Base-by-base conservation (phyloP, 441 rosid species). In the Capsella rubella region DNA sequence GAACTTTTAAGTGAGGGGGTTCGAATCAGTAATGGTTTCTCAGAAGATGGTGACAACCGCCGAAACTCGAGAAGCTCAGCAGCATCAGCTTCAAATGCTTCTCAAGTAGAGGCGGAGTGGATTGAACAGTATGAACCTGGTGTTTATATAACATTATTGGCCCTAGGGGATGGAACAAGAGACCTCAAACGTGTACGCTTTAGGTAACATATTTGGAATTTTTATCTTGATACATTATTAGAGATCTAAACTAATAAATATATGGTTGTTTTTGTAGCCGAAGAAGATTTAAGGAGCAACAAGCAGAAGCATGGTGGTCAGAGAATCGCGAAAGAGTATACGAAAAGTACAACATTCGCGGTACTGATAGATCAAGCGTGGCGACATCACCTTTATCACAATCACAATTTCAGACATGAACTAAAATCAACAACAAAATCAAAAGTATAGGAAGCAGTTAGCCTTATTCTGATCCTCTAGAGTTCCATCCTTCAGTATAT, bases 101-200 rank as follows among this genome's bases (percentile, higher is more conserved):
- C 74, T 75, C 94, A 85, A 73, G 88, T 86, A 4, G 97, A 90
- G 76, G 94, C 98, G 0, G 99, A 93, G 78, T 87, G 98, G 98
- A 95, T 87, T 11, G 99, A 95, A 67, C 99, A 91, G 59, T 91
- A 90, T 68, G 99, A 95, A 77, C 89, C 93, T n/a, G 97, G 99
- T 67, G 97, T 95, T 52, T 95, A 90, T 73, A 90, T 93, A 72
- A 93, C 99, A 54, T 90, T 93, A 7, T 84, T 90, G 75, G 93
- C 97, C 14, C 75, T 93, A 57, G 94, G 71, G 4, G 97, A 93
- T 71, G 99, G 99, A 79, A 89, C 97, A 34, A 91, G 98, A 81
- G 99, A 93, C 83, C 95, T 96, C 71, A 96, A 89, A 84, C 87
- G 99, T 67, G 98, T 96, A 67, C 97, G 99, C 69, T 96, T 96